Evolutionary conservation across 2,329 filamentous ascomycete genomes (phyloP).

Genomic region (Curvularia spicifera): DNA sequence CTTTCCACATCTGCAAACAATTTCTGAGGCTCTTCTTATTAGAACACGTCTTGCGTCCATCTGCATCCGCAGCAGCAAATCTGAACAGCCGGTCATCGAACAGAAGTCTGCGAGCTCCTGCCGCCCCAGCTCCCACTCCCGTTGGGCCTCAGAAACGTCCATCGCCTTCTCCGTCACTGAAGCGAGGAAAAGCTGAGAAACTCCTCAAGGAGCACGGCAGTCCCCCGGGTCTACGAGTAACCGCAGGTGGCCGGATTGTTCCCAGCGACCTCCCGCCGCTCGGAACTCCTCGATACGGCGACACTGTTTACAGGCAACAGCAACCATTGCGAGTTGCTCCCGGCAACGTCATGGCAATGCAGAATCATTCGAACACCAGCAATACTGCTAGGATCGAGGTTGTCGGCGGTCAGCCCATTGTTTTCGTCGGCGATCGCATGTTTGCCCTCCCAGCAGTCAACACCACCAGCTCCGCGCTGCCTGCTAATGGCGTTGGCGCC

Average conservation of each 20-base stretch:
- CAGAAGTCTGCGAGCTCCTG: slow-evolving; percentile 33
- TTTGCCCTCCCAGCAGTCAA: slow-evolving; percentile 42
- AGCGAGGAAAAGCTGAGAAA: slow-evolving; percentile 57
- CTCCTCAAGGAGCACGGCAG: slow-evolving; percentile 61
- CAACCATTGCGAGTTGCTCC: slow-evolving; percentile 29
- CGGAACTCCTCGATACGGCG: slow-evolving; percentile 38
- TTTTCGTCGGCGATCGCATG: slow-evolving; percentile 42
- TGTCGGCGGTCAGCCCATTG: slow-evolving; percentile 40
- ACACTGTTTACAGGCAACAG: slow-evolving; percentile 39
- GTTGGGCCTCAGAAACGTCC: slow-evolving; percentile 45
- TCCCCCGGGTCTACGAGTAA: slow-evolving; percentile 58
- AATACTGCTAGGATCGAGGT: slow-evolving; percentile 38
- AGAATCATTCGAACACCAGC: slow-evolving; percentile 28
- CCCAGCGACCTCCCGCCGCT: slow-evolving; percentile 53
- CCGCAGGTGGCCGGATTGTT: slow-evolving; percentile 60
- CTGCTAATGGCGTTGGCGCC: slow-evolving; percentile 13
- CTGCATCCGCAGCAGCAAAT: slow-evolving; percentile 49
- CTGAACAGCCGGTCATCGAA: slow-evolving; percentile 34
- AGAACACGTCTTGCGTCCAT: slow-evolving; percentile 53
- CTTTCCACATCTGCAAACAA: neutral
- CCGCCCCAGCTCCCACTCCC: slow-evolving; percentile 23
- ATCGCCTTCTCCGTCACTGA: slow-evolving; percentile 59
- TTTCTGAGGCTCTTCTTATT: slow-evolving; percentile 13
- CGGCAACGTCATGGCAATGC: slow-evolving; percentile 35
- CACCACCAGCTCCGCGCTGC: slow-evolving; percentile 18